Evolutionary conservation across 129 eudicot species (phyloP), one percentile per base, ranked within the genome.

Genomic region (Tanacetum coccineum): DNA sequence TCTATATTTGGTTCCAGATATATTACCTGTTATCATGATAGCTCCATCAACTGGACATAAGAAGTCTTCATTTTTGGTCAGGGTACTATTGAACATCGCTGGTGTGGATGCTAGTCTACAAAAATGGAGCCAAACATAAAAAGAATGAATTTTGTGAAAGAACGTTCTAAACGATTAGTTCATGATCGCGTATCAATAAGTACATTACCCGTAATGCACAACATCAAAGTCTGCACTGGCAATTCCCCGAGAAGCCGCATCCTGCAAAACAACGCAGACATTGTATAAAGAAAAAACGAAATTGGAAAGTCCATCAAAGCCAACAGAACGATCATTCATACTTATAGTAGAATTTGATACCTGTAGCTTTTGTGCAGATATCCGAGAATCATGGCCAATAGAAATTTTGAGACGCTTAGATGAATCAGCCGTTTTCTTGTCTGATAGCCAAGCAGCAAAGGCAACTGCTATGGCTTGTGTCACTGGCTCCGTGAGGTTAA

Each of bases 381-480:
- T 61, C 45, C 49, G 66, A 61, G 66, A 61, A 61, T 61, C 49
- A 61, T 61, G 66, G 26, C 66, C 66, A 15, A 61, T 17, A 15
- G 66, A 61, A 13, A 61, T 61, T 61, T 32, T 61, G n/a, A 32
- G 18, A 17, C 63, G 78, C 61, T 68, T 89, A 58, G 90, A 79
- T 44, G 81, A 69, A 79, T 82, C 85, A 50, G 76, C 72, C 62
- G 75, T 84, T 83, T 93, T 93, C 75, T 81, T 93, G 53, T 86
- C 87, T 51, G 68, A 57, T 62, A 93, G 81, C 99, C 99, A 93
- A 57, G 87, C 87, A 65, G 88, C 88, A 76, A 93, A 93, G 17
- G 86, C 99, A 74, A 92, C 85, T 79, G 96, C 85, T 76, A 93
- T 93, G 69, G 99, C 99, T 84, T 93, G 87, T 66, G 99, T 86